Evolutionary conservation across 1,284 basidiomycete genomes (phyloP).

Genomic region (Coniferiporia weirii): DNA sequence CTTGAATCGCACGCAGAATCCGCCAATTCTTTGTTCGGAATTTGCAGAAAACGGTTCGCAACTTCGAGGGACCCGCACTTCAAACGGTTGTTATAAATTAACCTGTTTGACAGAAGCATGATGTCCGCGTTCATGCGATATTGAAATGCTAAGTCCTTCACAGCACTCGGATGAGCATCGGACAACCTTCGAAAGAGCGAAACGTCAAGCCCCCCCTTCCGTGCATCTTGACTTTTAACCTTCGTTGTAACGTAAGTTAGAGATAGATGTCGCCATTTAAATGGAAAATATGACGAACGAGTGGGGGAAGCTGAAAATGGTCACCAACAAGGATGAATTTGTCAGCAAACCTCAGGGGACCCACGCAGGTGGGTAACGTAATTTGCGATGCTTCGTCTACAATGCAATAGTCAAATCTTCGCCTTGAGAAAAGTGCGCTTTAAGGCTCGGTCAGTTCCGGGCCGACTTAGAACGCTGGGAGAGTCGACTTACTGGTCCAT

Average conservation of each 20-base stretch:
- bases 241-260: constrained; percentile 27
- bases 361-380: constrained; percentile 91
- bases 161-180: constrained; percentile 78
- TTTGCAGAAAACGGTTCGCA: constrained; percentile 50
- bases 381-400: constrained; percentile 99
- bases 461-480: constrained; percentile 29
- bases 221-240: constrained; percentile 79
- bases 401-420: constrained; percentile 95
- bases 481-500: constrained; percentile 70
- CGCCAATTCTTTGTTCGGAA: constrained; percentile 45
- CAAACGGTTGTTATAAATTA: constrained; percentile 82
- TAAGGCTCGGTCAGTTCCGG: background rate
- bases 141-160: constrained; percentile 81
- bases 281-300: constrained; percentile 45
- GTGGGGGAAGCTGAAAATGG: constrained; percentile 93
- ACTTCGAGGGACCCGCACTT: constrained; percentile 74
- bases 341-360: constrained; percentile 86
- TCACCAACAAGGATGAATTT: constrained; percentile 95
- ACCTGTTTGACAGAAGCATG: constrained; percentile 87
- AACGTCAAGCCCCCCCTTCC: constrained; percentile 80
- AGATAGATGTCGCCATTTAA: background rate
- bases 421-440: constrained; percentile 79
- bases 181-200: constrained; percentile 89
- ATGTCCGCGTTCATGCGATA: constrained; percentile 98
- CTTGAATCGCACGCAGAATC: background rate